Conservation (phyloP, 306 rosid species). For the Purshia tridentata region DNA sequence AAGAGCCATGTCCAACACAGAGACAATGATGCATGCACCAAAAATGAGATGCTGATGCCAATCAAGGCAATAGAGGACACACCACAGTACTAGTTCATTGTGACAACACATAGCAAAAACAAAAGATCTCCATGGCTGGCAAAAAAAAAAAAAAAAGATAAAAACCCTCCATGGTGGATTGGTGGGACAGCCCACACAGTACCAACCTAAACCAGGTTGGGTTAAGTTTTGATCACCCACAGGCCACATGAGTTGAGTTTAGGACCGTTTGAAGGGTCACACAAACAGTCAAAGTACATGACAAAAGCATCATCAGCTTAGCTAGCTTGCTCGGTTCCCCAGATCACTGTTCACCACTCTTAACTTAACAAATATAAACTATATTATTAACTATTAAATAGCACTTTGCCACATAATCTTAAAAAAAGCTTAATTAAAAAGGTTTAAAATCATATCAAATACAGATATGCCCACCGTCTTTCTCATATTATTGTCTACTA, state of each 20-base stretch:
- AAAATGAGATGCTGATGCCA: slow-evolving; percentile 13
- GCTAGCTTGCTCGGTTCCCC: slow-evolving; percentile 36
- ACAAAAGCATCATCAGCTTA: slow-evolving; percentile 13
- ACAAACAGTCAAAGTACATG: slow-evolving; percentile 14
- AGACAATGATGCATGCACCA: slow-evolving; percentile 17
- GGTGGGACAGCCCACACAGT: slow-evolving; percentile 13
- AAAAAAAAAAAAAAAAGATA: no score
- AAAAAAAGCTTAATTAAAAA: slow-evolving; percentile 9
- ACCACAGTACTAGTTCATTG: background rate
- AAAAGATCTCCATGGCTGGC: background rate
- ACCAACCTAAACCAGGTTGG: slow-evolving; percentile 28
- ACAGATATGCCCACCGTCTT: slow-evolving; percentile 24
- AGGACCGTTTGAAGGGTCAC: slow-evolving; percentile 56
- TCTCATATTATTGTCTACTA: slow-evolving; percentile 25
- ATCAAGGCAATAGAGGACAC: background rate
- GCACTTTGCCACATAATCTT: slow-evolving; percentile 2
- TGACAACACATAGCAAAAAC: slow-evolving; percentile 7
- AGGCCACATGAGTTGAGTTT: slow-evolving; percentile 46
- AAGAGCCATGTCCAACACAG: slow-evolving; percentile 2
- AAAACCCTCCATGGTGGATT: no score
- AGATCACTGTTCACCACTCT: slow-evolving; percentile 12
- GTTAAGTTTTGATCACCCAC: slow-evolving; percentile 37
- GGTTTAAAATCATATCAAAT: slow-evolving; percentile 29
- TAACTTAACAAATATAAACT: slow-evolving; percentile 5
- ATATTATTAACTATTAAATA: slow-evolving; percentile 7